Evolutionary conservation across 345 rosid genomes (phyloP), one percentile per base, ranked within the genome.

Genomic region (Sapria himalayana): DNA sequence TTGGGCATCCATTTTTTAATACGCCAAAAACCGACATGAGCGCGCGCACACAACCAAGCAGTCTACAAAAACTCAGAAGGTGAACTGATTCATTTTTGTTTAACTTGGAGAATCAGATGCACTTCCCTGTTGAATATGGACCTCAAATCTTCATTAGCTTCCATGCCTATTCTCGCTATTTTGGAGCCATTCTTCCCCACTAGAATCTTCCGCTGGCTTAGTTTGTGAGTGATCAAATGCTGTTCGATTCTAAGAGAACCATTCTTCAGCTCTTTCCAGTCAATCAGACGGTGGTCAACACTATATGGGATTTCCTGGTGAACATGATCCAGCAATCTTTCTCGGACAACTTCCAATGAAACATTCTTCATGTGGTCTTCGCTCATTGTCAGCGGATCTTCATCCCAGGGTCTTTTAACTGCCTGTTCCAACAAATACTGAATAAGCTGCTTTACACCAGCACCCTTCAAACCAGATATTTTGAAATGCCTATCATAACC

Each of bases 261-360:
- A 52, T 89, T 75, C 15, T 81, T 56, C 42, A 76, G 54, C 39
- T 79, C 93, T 52, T 70, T 76, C 93, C 95, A 79, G 65, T 74
- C 92, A 20, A 79, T 62, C 67, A 89, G 70, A 4, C 81, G 76
- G 49, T 82, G 92, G 44, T 89, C 77, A 38, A 89, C 53, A 7
- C 65, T 58, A 53, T 79, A 79, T 2, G 95, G 93, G 25, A 82
- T 69, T 67, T 89, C 85, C 95, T 86, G 93, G 64, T 89, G 98
- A 33, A 89, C 65, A 49, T 82, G 81, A 54, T 89, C 79, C 51
- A 82, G 52, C 56, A 79, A 67, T 70, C 63, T 79, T 61, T 89
- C 94, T 17, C 93, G 66, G 27, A 89, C 98, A 27, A 82, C 77
- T 63, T 89, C 95, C 48, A 89, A 49, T 35, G 98, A 74, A 23